phyloP scores from a whole-genome alignment of 345 rosid species.

The Gossypium herbaceum region DNA sequence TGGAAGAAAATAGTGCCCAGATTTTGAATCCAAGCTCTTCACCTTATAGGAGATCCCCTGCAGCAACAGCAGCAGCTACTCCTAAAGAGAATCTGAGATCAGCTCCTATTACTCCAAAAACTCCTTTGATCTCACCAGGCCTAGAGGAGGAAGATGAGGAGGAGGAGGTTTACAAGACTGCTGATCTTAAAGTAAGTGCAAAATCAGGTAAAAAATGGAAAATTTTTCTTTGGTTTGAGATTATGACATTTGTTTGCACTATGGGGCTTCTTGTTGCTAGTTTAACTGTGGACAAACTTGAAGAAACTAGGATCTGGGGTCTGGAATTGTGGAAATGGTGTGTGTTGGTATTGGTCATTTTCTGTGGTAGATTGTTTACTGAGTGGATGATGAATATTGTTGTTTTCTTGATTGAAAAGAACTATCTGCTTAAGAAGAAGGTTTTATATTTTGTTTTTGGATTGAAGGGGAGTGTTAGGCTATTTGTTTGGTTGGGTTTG shows the following conservation, averaged over 20 bases:
- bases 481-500: constrained; percentile 45
- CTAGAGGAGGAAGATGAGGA: constrained; percentile 38
- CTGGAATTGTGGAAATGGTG: constrained; percentile 58
- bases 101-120: constrained; percentile 43
- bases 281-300: constrained; percentile 32
- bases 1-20: constrained; percentile 27
- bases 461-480: constrained; percentile 46
- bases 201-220: constrained; percentile 31
- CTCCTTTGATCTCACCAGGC: constrained; percentile 40
- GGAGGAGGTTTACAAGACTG: constrained; percentile 40
- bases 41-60: constrained; percentile 31
- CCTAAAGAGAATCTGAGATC: constrained; percentile 33
- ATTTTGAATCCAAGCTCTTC: constrained; percentile 24
- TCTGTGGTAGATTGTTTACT: constrained; percentile 47
- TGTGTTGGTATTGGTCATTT: constrained; percentile 40
- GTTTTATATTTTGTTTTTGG: constrained; percentile 62
- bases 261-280: constrained; percentile 33
- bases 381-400: constrained; percentile 43
- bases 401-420: constrained; percentile 52
- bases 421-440: constrained; percentile 56
- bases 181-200: constrained; percentile 26
- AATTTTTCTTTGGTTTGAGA: constrained; percentile 27
- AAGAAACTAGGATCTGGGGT: constrained; percentile 31
- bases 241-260: constrained; percentile 23
- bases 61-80: constrained; percentile 22